These are phyloP conservation scores for Cordyceps javanica DNA, from an alignment of 2,329 filamentous ascomycete species.

Conservation along the genomic window DNA sequence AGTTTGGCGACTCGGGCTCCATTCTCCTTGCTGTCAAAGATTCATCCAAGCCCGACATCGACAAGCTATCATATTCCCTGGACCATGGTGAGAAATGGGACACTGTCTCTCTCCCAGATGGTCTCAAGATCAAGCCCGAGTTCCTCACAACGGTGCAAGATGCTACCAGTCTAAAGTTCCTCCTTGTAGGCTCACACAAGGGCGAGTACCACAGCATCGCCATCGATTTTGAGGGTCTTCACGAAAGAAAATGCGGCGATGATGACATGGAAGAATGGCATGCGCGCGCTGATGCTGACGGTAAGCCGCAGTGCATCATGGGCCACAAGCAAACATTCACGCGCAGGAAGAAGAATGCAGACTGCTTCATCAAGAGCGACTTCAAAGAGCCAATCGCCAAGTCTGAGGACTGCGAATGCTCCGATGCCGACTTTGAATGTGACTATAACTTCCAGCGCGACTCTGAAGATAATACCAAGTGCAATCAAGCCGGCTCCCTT, in stretches of 20 bases:
- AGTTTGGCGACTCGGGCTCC: conserved; percentile 90
- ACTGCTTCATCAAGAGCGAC: conserved; percentile 82
- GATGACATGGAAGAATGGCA: conserved; percentile 84
- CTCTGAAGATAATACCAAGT: conserved; percentile 60
- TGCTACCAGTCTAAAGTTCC: conserved; percentile 86
- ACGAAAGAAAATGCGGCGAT: conserved; percentile 71
- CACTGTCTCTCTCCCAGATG: conserved; percentile 58
- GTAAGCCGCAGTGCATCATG: conserved; percentile 85
- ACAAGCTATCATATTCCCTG: conserved; percentile 67
- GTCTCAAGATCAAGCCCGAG: conserved; percentile 61
- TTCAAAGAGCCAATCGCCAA: conserved; percentile 72
- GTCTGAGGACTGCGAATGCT: conserved; percentile 73
- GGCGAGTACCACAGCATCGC: conserved; percentile 59
- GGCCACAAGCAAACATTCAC: conserved; percentile 85
- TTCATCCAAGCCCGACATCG: conserved; percentile 54
- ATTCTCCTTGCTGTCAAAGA: conserved; percentile 79
- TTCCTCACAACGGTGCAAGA: conserved; percentile 84
- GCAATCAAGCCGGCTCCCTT: conserved; percentile 58
- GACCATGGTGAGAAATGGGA: conserved; percentile 87
- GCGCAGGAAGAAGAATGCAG: conserved; percentile 76
- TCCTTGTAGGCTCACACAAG: conserved; percentile 62
- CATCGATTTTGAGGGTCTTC: conserved; percentile 76
- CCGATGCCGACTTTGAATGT: conserved; percentile 84
- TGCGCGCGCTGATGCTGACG: conserved; percentile 73
- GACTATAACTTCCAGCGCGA: conserved; percentile 81